These are phyloP conservation scores for Reutealis trisperma DNA, from an alignment of 345 rosid genomes.

Conservation along the genomic window DNA sequence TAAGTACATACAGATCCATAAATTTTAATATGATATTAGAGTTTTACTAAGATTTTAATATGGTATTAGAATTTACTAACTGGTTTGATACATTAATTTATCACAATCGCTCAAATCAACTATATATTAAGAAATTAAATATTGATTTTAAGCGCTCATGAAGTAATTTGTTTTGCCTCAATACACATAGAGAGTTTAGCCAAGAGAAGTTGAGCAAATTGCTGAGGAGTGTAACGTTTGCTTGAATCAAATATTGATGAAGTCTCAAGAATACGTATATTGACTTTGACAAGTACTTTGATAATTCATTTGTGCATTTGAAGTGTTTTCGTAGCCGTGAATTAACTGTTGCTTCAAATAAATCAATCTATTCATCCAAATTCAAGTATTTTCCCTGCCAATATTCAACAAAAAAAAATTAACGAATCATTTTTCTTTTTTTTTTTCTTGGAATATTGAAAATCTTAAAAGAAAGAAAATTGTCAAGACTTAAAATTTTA, in stretches of 20 bases:
- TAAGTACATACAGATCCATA: too few relatives aligned
- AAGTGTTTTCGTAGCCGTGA: constrained; percentile 21
- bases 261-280: constrained; percentile 23
- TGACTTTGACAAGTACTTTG: constrained; percentile 37
- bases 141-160: too few relatives aligned
- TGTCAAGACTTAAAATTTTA: too few relatives aligned
- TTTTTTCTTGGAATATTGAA: too few relatives aligned
- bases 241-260: not conserved
- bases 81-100: too few relatives aligned
- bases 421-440: too few relatives aligned
- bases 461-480: too few relatives aligned
- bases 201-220: constrained; percentile 35
- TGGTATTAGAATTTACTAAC: too few relatives aligned
- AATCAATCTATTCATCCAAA: constrained; percentile 38
- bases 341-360: constrained; percentile 26
- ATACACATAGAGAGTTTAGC: constrained; percentile 26
- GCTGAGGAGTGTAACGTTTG: constrained; percentile 17
- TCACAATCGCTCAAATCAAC: too few relatives aligned
- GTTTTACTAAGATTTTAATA: too few relatives aligned
- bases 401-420: not conserved
- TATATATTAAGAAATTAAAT: not conserved
- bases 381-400: constrained; percentile 45
- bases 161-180: constrained; percentile 17
- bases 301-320: constrained; percentile 6
- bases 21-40: too few relatives aligned